These are phyloP conservation scores for Metrosideros polymorpha DNA, from an alignment of 441 rosid species.

Conservation along the genomic window DNA sequence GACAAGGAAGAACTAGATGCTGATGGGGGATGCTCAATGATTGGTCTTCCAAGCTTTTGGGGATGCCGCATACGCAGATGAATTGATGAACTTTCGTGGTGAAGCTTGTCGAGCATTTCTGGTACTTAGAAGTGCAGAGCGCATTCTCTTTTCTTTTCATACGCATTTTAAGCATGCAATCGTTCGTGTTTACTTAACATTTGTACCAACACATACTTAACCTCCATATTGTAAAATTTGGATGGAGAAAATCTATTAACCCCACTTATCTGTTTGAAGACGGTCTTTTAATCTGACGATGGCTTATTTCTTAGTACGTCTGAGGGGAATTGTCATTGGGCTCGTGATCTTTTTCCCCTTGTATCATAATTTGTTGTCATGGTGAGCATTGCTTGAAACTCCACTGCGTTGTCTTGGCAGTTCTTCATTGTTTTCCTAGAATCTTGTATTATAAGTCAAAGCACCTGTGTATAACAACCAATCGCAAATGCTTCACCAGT, in stretches of 20 bases:
- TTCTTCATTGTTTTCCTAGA: background rate
- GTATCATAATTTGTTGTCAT: background rate
- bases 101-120: conserved; percentile 60
- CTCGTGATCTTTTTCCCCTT: background rate
- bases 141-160: background rate
- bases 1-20: conserved; percentile 78
- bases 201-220: background rate
- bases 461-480: background rate
- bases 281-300: background rate
- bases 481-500: background rate
- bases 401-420: background rate
- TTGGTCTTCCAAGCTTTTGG: conserved; percentile 87
- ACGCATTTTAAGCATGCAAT: background rate
- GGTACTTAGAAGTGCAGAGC: background rate
- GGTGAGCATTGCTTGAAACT: background rate
- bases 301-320: background rate
- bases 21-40: too few relatives aligned
- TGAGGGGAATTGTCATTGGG: background rate
- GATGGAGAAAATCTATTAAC: background rate
- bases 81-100: conserved; percentile 66
- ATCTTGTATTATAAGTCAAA: background rate
- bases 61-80: conserved; percentile 85
- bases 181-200: fast-evolving
- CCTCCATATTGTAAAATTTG: fast-evolving
- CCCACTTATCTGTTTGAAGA: background rate